Conservation (phyloP, 2,329 filamentous ascomycete species). For the Celoporthe dispersa region DNA sequence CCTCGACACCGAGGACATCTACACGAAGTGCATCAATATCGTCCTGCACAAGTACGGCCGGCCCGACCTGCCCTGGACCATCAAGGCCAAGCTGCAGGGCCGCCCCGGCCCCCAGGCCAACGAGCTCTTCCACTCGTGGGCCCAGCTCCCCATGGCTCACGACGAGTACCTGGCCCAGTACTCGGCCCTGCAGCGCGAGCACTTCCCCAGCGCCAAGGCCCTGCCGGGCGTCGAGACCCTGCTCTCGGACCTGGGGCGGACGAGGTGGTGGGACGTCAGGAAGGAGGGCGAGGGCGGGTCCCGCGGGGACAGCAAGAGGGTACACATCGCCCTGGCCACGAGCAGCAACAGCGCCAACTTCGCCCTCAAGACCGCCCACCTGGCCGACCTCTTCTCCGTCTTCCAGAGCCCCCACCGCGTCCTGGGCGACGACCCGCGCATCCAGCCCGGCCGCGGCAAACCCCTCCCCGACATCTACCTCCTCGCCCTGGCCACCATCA, state of each 20-base stretch:
- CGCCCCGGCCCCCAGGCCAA: slow-evolving; percentile 59
- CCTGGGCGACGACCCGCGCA: slow-evolving; percentile 82
- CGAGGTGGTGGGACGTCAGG: slow-evolving; percentile 53
- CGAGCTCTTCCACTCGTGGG: slow-evolving; percentile 74
- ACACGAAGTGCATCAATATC: slow-evolving; percentile 81
- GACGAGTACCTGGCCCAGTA: slow-evolving; percentile 69
- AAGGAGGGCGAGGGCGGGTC: slow-evolving; percentile 17
- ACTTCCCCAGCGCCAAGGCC: slow-evolving; percentile 76
- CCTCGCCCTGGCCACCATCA: slow-evolving; percentile 83
- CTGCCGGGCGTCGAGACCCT: slow-evolving; percentile 78
- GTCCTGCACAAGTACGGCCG: slow-evolving; percentile 77
- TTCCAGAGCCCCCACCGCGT: slow-evolving; percentile 76
- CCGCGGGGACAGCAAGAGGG: too few species aligned
- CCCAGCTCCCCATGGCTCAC: slow-evolving; percentile 75
- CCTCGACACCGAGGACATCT: slow-evolving; percentile 89
- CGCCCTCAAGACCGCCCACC: slow-evolving; percentile 72
- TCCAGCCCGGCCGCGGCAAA: slow-evolving; percentile 82
- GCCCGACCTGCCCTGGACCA: slow-evolving; percentile 82
- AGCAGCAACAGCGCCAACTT: slow-evolving; percentile 76
- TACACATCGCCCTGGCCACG: slow-evolving; percentile 87
- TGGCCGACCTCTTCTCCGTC: slow-evolving; percentile 61
- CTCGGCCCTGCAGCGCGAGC: slow-evolving; percentile 65
- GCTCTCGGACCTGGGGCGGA: slow-evolving; percentile 61
- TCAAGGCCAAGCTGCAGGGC: slow-evolving; percentile 84
- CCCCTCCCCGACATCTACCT: slow-evolving; percentile 94